A percentile compares a stretch with the other conserved stretches of the same genome.
Evolutionary conservation across 176 grass and related monocot genomes (phyloP).

Genomic region (Tillandsia fasciculata): DNA sequence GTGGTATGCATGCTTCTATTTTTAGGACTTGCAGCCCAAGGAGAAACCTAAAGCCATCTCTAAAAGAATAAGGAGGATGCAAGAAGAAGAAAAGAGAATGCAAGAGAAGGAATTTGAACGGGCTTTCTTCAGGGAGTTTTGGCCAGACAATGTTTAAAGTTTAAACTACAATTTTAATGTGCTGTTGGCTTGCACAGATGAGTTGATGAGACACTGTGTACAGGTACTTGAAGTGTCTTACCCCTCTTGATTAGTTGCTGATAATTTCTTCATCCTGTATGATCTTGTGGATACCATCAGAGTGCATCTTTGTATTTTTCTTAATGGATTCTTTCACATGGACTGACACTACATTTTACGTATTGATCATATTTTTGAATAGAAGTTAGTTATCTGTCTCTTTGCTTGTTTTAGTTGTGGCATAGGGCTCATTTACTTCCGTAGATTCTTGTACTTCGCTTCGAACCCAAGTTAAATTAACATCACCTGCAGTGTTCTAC

Average conservation of each 20-base stretch:
- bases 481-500: neutral
- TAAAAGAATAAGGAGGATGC: constrained; percentile 73
- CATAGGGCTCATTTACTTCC: neutral
- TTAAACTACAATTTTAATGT: constrained; percentile 10
- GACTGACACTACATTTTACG: neutral
- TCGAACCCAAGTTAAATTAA: neutral
- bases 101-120: constrained; percentile 89
- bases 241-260: neutral
- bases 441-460: neutral
- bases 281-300: neutral
- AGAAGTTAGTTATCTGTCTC: neutral
- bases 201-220: neutral
- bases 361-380: neutral
- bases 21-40: constrained; percentile 21
- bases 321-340: neutral
- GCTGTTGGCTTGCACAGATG: neutral
- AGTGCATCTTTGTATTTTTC: neutral
- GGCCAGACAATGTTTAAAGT: constrained; percentile 91
- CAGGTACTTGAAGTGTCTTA: neutral
- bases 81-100: constrained; percentile 72
- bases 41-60: constrained; percentile 43
- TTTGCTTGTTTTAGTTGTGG: too few relatives aligned
- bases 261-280: neutral
- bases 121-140: constrained; percentile 88
- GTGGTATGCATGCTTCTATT: constrained; percentile 1